Evolutionary conservation across 2,329 filamentous ascomycete species (phyloP).

Genomic region (Sarocladiaceae sp.): DNA sequence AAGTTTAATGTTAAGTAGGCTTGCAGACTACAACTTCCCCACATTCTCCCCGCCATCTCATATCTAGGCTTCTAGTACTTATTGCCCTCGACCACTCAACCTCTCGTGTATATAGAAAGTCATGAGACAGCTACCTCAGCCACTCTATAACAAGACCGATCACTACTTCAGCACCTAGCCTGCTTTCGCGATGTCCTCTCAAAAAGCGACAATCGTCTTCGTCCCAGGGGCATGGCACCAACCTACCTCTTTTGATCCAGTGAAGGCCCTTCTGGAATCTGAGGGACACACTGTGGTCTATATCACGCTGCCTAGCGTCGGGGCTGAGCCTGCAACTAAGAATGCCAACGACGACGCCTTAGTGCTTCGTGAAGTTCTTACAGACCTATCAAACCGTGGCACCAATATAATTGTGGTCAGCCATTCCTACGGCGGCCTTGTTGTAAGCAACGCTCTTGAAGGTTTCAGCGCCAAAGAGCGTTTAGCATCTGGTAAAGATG

Average conservation of each 20-base stretch:
- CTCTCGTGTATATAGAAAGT: too few species aligned
- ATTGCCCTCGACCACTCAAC: too few species aligned
- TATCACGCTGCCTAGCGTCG: background rate
- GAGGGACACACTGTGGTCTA: background rate
- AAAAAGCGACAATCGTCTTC: conserved; percentile 10
- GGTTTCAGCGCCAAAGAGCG: background rate
- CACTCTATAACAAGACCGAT: too few species aligned
- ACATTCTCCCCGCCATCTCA: too few species aligned
- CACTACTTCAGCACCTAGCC: too few species aligned
- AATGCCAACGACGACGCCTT: background rate
- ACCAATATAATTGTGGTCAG: background rate
- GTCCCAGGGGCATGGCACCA: conserved; percentile 10
- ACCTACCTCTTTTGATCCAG: background rate
- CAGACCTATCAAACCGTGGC: background rate
- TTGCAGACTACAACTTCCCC: too few species aligned
- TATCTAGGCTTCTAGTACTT: too few species aligned
- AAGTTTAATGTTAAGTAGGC: too few species aligned
- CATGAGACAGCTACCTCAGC: too few species aligned
- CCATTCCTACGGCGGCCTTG: conserved; percentile 8
- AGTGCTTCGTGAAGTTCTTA: background rate
- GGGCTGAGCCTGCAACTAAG: background rate
- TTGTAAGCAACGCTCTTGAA: background rate
- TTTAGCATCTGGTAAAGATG: background rate
- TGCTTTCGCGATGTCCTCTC: background rate
- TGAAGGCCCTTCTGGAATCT: background rate